These are phyloP conservation scores for Cryphonectria naterciae DNA, from an alignment of 2,329 filamentous ascomycete genomes.

Conservation along the genomic window DNA sequence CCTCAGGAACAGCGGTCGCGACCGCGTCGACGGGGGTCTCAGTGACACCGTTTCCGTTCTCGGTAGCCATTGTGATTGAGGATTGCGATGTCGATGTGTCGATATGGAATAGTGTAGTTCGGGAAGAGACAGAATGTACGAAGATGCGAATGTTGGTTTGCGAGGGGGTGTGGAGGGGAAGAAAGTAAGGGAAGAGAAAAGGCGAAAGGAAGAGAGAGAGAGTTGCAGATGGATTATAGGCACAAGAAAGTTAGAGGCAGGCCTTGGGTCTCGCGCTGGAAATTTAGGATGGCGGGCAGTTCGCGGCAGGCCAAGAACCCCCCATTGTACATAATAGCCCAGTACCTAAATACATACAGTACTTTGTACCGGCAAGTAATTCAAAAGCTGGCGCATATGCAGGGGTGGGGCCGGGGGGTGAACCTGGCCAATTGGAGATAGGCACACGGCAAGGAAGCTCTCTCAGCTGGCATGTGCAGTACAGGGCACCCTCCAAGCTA, in stretches of 20 bases:
- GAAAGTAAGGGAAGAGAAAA: neutral
- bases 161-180: constrained; percentile 2
- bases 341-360: neutral
- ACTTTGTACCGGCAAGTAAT: neutral
- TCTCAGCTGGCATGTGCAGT: constrained; percentile 10
- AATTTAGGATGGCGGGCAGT: constrained; percentile 4
- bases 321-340: neutral
- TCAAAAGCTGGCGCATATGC: neutral
- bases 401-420: neutral
- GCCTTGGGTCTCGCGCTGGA: neutral
- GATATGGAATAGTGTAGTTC: neutral
- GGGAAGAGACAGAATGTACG: constrained; percentile 7
- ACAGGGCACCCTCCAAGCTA: neutral
- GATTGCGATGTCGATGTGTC: constrained; percentile 16
- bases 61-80: constrained; percentile 50
- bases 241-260: neutral
- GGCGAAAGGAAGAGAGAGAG: neutral
- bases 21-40: constrained; percentile 46
- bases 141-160: constrained; percentile 2
- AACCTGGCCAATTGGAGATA: neutral
- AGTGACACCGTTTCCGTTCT: constrained; percentile 54
- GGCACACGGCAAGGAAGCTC: neutral
- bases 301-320: constrained; percentile 6
- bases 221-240: neutral
- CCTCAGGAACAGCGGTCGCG: constrained; percentile 36